These are phyloP conservation scores for Rhinocladiella similis DNA, from an alignment of 2,329 filamentous ascomycete genomes.

Conservation along the genomic window DNA sequence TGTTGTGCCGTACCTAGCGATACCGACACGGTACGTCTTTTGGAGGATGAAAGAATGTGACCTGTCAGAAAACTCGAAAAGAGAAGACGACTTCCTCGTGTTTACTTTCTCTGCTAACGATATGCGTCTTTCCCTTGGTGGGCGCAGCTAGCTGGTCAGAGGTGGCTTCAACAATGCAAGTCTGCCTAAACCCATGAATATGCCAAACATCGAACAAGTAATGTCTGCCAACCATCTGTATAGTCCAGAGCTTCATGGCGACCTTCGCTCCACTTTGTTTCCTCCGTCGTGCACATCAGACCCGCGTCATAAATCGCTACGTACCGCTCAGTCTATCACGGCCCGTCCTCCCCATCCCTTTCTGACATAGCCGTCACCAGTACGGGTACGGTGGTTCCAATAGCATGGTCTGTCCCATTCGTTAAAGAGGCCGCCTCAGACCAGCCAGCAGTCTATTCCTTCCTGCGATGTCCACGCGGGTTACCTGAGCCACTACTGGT, in stretches of 20 bases:
- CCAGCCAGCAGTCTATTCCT: conserved; percentile 15
- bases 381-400: too few relatives aligned
- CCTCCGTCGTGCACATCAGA: background rate
- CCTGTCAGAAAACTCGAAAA: too few relatives aligned
- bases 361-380: too few relatives aligned
- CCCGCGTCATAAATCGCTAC: background rate
- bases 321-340: background rate
- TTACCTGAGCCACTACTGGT: conserved; percentile 24
- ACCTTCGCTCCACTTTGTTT: background rate
- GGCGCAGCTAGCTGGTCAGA: background rate
- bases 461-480: conserved; percentile 25
- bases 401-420: background rate
- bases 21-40: too few relatives aligned
- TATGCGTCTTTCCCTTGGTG: too few relatives aligned
- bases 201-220: background rate
- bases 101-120: too few relatives aligned
- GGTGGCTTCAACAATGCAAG: background rate
- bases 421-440: background rate
- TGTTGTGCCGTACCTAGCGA: too few relatives aligned
- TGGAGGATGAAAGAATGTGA: too few relatives aligned
- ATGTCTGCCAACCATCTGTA: background rate
- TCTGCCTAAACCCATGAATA: background rate
- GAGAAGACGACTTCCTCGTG: background rate
- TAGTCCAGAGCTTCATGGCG: background rate
- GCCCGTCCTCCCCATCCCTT: too few relatives aligned